These are phyloP conservation scores for Globisporangium nagaii DNA, from an alignment of 352 stramenopile genomes.

Conservation along the genomic window DNA sequence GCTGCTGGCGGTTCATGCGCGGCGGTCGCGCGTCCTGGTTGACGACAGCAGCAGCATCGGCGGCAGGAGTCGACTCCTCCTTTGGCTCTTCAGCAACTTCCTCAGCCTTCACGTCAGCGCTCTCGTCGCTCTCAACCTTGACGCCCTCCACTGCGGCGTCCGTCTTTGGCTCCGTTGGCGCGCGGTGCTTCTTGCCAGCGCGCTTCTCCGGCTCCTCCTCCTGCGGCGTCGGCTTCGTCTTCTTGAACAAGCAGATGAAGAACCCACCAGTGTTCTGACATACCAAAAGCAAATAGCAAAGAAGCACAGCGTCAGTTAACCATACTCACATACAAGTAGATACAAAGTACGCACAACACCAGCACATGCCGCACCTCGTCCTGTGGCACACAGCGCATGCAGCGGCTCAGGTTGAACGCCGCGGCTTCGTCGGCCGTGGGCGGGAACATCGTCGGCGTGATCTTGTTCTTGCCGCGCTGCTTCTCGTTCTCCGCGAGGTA, in stretches of 20 bases:
- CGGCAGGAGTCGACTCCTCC: background rate
- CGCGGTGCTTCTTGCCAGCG: slow-evolving; percentile 11
- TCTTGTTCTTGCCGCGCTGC: slow-evolving; percentile 71
- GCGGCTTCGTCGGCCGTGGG: slow-evolving; percentile 70
- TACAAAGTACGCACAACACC: background rate
- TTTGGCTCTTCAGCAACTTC: slow-evolving; percentile 15
- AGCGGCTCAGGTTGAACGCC: slow-evolving; percentile 88
- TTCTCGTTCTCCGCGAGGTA: slow-evolving; percentile 48
- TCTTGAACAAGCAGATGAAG: slow-evolving; percentile 97
- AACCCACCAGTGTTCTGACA: slow-evolving; percentile 98
- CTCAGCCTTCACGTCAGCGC: background rate
- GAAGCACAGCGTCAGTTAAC: background rate
- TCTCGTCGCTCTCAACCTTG: slow-evolving; percentile 12
- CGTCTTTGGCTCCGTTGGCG: slow-evolving; percentile 19
- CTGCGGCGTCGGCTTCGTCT: slow-evolving; percentile 63
- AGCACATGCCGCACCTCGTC: slow-evolving; percentile 68
- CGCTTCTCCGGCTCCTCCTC: slow-evolving; percentile 16
- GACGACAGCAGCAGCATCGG: background rate
- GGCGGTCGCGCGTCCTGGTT: background rate
- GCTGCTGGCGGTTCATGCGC: slow-evolving; percentile 31
- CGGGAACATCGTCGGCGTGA: slow-evolving; percentile 88
- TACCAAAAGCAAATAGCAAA: background rate
- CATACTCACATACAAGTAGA: background rate
- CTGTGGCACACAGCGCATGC: slow-evolving; percentile 96
- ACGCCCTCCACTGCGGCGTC: slow-evolving; percentile 1